A percentile compares a stretch with the other conserved stretches of the same genome.
phyloP scores from a whole-genome alignment of 768 basidiomycete genomes.

The Guyanaporus albipodus region DNA sequence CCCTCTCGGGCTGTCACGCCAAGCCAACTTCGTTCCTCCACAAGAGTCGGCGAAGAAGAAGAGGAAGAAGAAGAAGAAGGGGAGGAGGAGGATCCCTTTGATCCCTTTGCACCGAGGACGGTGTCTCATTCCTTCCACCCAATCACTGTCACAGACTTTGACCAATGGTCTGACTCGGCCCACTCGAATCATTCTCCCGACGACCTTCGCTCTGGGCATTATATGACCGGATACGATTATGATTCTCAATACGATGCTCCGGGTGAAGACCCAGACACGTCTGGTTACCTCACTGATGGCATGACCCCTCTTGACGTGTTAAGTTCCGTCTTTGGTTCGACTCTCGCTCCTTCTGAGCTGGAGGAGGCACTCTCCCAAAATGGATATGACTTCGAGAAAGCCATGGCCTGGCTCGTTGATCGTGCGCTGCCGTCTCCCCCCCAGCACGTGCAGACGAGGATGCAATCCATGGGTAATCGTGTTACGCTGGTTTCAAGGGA shows the following conservation, averaged over 20 bases:
- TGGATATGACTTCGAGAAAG: slow-evolving; percentile 91
- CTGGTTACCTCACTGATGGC: slow-evolving; percentile 72
- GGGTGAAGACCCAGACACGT: slow-evolving; percentile 47
- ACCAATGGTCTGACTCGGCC: slow-evolving; percentile 54
- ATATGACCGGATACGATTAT: slow-evolving; percentile 29
- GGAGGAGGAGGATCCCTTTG: slow-evolving; percentile 83
- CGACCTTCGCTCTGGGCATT: slow-evolving; percentile 37
- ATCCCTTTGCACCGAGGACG: slow-evolving; percentile 55
- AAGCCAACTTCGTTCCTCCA: slow-evolving; percentile 65
- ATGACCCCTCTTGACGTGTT: slow-evolving; percentile 99
- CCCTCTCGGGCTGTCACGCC: slow-evolving; percentile 58
- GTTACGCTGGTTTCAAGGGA: slow-evolving; percentile 66
- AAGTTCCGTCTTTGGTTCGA: slow-evolving; percentile 87
- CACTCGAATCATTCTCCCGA: slow-evolving; percentile 52
- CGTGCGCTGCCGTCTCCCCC: slow-evolving; percentile 51
- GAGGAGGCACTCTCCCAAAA: slow-evolving; percentile 88
- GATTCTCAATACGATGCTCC: slow-evolving; percentile 31
- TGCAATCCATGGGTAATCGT: slow-evolving; percentile 64
- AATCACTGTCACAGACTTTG: slow-evolving; percentile 60
- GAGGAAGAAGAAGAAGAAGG: slow-evolving; percentile 75
- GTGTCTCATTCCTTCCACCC: slow-evolving; percentile 58
- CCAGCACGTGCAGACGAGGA: slow-evolving; percentile 36
- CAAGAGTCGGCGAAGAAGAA: slow-evolving; percentile 54
- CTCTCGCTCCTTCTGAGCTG: slow-evolving; percentile 84
- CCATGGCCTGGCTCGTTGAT: slow-evolving; percentile 94